Conservation (phyloP, 1,284 basidiomycete species). For the Tilletia caries region DNA sequence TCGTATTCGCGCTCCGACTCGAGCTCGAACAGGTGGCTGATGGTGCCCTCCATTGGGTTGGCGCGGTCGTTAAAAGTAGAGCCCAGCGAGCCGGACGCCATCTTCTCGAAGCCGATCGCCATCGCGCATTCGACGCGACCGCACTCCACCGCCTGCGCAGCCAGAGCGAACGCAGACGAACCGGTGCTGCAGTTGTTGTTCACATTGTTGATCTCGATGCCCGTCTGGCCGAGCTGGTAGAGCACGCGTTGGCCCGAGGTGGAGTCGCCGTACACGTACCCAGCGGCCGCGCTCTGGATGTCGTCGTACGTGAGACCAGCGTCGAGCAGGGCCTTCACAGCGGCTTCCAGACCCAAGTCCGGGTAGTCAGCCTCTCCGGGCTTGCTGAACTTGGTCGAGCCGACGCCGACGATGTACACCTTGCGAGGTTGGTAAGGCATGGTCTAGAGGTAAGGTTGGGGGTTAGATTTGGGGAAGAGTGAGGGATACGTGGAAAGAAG, state of each 20-base stretch:
- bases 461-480: not conserved
- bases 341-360: constrained; percentile 65
- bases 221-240: constrained; percentile 80
- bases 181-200: constrained; percentile 62
- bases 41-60: constrained; percentile 60
- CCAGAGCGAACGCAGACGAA: constrained; percentile 44
- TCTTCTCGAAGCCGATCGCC: constrained; percentile 78
- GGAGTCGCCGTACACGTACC: constrained; percentile 59
- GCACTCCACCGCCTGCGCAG: constrained; percentile 57
- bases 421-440: constrained; percentile 18
- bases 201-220: constrained; percentile 79
- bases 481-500: too few relatives aligned
- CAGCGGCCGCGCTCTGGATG: constrained; percentile 72
- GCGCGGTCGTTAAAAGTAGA: constrained; percentile 69
- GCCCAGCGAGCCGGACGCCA: constrained; percentile 65
- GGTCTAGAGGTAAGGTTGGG: not conserved
- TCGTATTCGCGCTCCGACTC: constrained; percentile 62
- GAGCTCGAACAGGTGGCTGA: constrained; percentile 60
- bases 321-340: constrained; percentile 77
- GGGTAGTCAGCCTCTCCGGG: constrained; percentile 62
- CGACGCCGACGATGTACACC: constrained; percentile 64
- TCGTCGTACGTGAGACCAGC: constrained; percentile 80
- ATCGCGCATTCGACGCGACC: constrained; percentile 72
- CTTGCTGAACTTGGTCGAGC: constrained; percentile 78
- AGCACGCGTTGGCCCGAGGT: constrained; percentile 76